phyloP scores from a whole-genome alignment of 345 rosid genomes.

The Populus euphratica region DNA sequence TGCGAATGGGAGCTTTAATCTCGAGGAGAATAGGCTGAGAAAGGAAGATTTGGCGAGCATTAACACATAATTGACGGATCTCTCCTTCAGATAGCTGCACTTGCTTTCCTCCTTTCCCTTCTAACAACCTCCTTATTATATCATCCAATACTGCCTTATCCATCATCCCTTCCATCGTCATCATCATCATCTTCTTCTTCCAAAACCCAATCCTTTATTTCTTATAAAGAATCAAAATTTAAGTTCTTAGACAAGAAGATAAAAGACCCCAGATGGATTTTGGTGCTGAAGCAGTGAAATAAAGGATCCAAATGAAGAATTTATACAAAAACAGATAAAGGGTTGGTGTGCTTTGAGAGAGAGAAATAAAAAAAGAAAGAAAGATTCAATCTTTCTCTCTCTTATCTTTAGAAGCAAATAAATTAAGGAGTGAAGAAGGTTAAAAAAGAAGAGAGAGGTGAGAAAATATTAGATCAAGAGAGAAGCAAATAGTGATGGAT shows the following conservation, averaged over 20 bases:
- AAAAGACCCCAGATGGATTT: neutral
- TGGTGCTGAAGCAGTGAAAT: neutral
- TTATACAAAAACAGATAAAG: conserved; percentile 3
- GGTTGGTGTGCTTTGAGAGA: neutral
- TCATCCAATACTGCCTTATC: conserved; percentile 85
- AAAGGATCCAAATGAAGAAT: neutral
- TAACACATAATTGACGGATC: conserved; percentile 96
- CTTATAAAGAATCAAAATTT: neutral
- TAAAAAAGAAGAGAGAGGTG: neutral
- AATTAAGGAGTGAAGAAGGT: neutral
- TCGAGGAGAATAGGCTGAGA: conserved; percentile 82
- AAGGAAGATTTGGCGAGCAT: conserved; percentile 89
- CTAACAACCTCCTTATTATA: conserved; percentile 81
- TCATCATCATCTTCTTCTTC: conserved; percentile 32
- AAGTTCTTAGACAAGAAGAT: neutral
- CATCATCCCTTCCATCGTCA: conserved; percentile 51
- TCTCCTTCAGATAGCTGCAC: conserved; percentile 95
- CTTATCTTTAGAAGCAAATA: neutral
- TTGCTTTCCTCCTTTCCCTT: conserved; percentile 88
- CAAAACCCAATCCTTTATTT: neutral
- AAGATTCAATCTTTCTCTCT: neutral
- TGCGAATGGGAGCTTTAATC: conserved; percentile 76
- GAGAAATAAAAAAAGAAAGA: neutral
- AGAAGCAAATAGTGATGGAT: neutral
- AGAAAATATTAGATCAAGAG: neutral